These are phyloP conservation scores for Trichoderma koningii DNA, from an alignment of 2,329 filamentous ascomycete species.

Conservation along the genomic window DNA sequence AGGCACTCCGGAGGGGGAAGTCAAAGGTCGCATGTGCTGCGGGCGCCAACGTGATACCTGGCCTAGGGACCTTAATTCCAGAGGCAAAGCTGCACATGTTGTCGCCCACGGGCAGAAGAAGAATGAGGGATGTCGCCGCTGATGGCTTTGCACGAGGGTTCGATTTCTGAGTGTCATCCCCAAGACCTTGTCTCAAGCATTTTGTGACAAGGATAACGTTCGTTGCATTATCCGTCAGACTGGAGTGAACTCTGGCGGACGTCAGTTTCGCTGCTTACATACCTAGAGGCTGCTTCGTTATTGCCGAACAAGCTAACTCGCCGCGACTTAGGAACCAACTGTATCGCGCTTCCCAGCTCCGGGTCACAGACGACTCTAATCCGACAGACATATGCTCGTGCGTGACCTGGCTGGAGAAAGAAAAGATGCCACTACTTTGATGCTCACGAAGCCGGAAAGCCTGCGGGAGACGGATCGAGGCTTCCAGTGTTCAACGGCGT, in stretches of 20 bases:
- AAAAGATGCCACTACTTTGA: slow-evolving; percentile 48
- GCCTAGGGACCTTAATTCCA: slow-evolving; percentile 21
- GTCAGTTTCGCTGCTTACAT: neutral
- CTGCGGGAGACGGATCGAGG: slow-evolving; percentile 48
- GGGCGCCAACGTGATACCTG: slow-evolving; percentile 41
- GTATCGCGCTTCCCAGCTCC: slow-evolving; percentile 38
- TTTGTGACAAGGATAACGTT: slow-evolving; percentile 39
- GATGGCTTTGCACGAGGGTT: slow-evolving; percentile 58
- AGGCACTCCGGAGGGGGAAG: slow-evolving; percentile 39
- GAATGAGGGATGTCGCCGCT: slow-evolving; percentile 48
- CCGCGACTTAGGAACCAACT: slow-evolving; percentile 13
- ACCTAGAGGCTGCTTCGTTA: no score
- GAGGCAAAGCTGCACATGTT: slow-evolving; percentile 40
- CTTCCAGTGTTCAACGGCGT: neutral
- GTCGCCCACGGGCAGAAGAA: slow-evolving; percentile 40
- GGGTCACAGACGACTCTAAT: slow-evolving; percentile 47
- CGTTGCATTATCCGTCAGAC: slow-evolving; percentile 34
- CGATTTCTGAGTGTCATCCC: slow-evolving; percentile 52
- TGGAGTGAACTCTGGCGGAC: slow-evolving; percentile 33
- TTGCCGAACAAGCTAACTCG: neutral
- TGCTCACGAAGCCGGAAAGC: slow-evolving; percentile 47
- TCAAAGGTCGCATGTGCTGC: slow-evolving; percentile 39
- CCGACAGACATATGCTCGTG: slow-evolving; percentile 40
- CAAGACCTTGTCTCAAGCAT: slow-evolving; percentile 49
- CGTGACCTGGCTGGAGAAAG: slow-evolving; percentile 40